phyloP scores from a whole-genome alignment of 805 yeast species.

The Candida golubevii region DNA sequence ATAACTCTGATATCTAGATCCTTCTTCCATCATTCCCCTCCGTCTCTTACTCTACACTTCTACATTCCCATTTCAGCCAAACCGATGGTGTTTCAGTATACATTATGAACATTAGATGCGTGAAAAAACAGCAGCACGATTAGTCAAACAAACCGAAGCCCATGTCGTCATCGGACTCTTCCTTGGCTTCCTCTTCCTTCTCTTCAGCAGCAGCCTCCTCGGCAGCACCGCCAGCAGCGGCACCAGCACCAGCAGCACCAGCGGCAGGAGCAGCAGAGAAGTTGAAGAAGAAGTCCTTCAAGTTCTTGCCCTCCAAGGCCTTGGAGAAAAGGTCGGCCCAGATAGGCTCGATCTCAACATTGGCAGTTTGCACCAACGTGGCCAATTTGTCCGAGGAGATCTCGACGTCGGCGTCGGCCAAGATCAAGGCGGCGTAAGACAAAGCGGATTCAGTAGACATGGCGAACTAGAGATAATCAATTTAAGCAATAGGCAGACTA shows the following conservation, averaged over 20 bases:
- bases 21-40: too few relatives aligned
- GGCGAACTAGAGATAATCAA: constrained; percentile 46
- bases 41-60: too few relatives aligned
- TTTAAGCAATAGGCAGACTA: constrained; percentile 49
- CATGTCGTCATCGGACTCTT: constrained; percentile 74
- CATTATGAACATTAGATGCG: constrained; percentile 4
- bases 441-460: constrained; percentile 48
- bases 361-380: constrained; percentile 38
- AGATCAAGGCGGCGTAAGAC: constrained; percentile 49
- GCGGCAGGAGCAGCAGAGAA: constrained; percentile 61
- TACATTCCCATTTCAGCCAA: too few relatives aligned
- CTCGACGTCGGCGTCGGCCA: constrained; percentile 46
- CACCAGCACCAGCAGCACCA: constrained; percentile 67
- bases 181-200: constrained; percentile 60
- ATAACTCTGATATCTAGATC: too few relatives aligned
- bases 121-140: constrained; percentile 27
- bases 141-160: constrained; percentile 99
- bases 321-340: constrained; percentile 47
- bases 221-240: constrained; percentile 69
- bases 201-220: constrained; percentile 70
- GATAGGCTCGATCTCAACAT: constrained; percentile 42
- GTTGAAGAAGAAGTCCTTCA: constrained; percentile 48
- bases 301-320: constrained; percentile 45
- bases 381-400: constrained; percentile 43
- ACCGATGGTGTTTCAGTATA: neutral